Evolutionary conservation across 2,329 filamentous ascomycete genomes (phyloP), one percentile per base, ranked within the genome.

Genomic region (Cadophora gregata): DNA sequence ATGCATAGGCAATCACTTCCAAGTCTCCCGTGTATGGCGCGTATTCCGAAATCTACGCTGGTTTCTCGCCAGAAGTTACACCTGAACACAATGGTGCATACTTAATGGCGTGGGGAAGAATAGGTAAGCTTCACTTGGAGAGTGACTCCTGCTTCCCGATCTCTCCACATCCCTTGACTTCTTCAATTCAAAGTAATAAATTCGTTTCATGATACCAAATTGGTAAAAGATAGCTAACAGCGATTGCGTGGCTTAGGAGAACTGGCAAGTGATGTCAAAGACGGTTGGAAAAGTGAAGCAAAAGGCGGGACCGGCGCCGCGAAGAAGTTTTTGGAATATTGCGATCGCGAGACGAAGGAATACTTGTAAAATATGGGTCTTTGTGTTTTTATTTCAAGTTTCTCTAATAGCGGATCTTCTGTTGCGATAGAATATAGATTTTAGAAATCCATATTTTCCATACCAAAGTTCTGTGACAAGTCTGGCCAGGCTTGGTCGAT

Each of bases 71-170:
- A 2, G 70, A 77, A 8, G 71, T 80, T 6, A 75, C 73, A 3
- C 51, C 63, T 5, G 67, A 77, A 33, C 62, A 79, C 6, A 77
- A 78, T 63, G 78, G 79, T 2, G 73, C 71, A n/a, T 80, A 77
- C 64, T 71, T 83, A 16, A 76, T 81, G 21, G 81, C 81, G 0
- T 84, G 80, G 79, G 81, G 81, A 9, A 73, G 80, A 24, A 66
- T 50, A 38, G 59, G 59, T 33, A 55, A 31, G 51, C 33, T 16
- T 2, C 3, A 19, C 38, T 42, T n/a, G n/a, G 8, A 36, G 33
- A 36, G 19, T 16, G 12, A 10, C 14, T 2, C 12, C 38, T 42
- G 38, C 38, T 16, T 42, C 8, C 3, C 14, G 4, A 14, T 16
- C 16, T 16, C 14, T 19, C 12, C 14, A 16, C 31, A 33, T 33